Evolutionary conservation across 2,329 filamentous ascomycete genomes (phyloP), one percentile per base, ranked within the genome.

Genomic region (Rutstroemia sp.): DNA sequence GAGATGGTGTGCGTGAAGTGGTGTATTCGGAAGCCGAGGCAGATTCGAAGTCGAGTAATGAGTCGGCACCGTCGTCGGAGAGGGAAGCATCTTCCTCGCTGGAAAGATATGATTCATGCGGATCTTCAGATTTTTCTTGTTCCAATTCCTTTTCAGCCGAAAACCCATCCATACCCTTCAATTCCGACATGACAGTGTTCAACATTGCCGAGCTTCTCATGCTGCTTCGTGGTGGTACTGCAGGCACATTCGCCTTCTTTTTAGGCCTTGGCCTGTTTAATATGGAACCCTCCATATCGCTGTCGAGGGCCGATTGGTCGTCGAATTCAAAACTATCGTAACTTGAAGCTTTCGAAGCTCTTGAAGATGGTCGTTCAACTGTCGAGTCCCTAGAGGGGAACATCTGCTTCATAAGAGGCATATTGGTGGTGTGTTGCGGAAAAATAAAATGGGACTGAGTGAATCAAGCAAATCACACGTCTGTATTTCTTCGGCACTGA

Each of bases 11-110:
- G 5, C 63, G 65, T 9, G 60, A 50, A 5, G 61, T 63, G 39
- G 69, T 63, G 51, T 73, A 74, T 58, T 68, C 74, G 19, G 71
- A 72, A 19, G 44, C 45, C 27, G 54, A 53, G 36, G 34, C 25
- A 25, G 42, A 57, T 30, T 64, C 65, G 49, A 75, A 78, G 60
- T 80, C 76, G 61, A 72, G 70, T 54, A 71, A 67, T 60, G 76
- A 78, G 61, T 81, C 80, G 55, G 80, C 83, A 64, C 76, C 76
- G 64, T 82, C 78, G 68, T 82, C 82, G 47, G 79, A 81, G 1
- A 82, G 82, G 1, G 82, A 85, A 30, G 77, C 81, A 60, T 85
- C 83, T 66, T 86, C 83, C 62, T 86, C 83, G 0, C 81, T 84
- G 2, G 82, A 85, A 25, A 86, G 77, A 68, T 86, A 86, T 57